Conservation (phyloP, 129 eudicot species). For the Pulicaria dysenterica region DNA sequence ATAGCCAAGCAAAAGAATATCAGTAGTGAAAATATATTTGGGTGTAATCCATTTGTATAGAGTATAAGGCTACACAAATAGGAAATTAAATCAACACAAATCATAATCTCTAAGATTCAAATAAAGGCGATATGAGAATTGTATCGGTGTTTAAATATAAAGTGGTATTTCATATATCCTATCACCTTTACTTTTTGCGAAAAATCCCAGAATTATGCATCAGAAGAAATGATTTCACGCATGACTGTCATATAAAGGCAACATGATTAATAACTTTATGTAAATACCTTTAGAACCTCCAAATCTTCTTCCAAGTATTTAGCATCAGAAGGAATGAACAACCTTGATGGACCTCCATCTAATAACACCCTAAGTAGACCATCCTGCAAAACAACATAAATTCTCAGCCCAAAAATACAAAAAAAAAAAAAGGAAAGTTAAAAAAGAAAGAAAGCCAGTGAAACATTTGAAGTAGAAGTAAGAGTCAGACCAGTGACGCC, state of each 20-base stretch:
- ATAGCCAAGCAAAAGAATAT: neutral
- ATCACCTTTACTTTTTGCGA: neutral
- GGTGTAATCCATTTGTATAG: neutral
- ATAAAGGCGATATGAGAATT: neutral
- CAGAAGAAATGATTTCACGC: neutral
- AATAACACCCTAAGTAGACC: conserved; percentile 84
- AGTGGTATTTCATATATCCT: neutral
- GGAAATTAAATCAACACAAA: too few relatives aligned
- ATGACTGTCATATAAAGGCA: too few relatives aligned
- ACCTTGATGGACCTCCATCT: conserved; percentile 92
- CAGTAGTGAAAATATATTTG: neutral
- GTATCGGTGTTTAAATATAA: neutral
- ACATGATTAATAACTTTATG: neutral
- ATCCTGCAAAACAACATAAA: conserved; percentile 51
- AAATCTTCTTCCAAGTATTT: conserved; percentile 88
- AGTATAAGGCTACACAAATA: neutral
- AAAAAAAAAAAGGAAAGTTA: neutral
- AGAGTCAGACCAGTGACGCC: conserved; percentile 73
- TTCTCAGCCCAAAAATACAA: neutral
- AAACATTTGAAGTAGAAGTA: conserved; percentile 14
- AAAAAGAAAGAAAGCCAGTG: neutral
- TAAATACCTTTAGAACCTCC: conserved; percentile 81
- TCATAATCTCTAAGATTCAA: too few relatives aligned
- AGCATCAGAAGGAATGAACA: conserved; percentile 73
- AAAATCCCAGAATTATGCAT: neutral